Base-by-base conservation (phyloP, 371 early-diverging fungal species). In the Capniomyces stellatus region DNA sequence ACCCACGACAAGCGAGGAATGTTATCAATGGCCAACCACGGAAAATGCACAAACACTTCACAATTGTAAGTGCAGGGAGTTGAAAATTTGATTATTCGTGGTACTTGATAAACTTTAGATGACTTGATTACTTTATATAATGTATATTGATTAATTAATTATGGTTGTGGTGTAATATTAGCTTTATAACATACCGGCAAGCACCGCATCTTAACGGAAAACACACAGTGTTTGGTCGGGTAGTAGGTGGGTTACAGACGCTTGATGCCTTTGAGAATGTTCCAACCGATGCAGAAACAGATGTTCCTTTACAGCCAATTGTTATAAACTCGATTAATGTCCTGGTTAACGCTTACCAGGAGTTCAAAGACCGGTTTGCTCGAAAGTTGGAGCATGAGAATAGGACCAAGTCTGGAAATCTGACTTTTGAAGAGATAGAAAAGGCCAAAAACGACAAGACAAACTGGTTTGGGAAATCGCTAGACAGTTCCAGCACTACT, bases 1-100 rank as follows among this genome's bases (percentile, higher is more conserved):
- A 87, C 85, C 68, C 98, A 98, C 58, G 81, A 83, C 2, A 72
- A 70, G 46, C 82, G 87, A 10, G 87, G 89, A 51, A 63, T 92
- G 52, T 64, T 99, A 50, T 87, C 88, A 2, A 98, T 99, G 98
- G 98, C 98, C 42, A 98, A 98, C 63, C 85, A 87, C 31, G 96
- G 98, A 1, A 72, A 79, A 29, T 77, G 79, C 30, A 95, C 98
- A 44, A 95, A 94, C 55, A 88, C 89, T 35, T 87, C 89, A 74
- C 75, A 66, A 55, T 66, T 66, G n/a, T n/a, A n/a, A n/a, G n/a
- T n/a, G n/a, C n/a, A n/a, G n/a, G n/a, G n/a, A n/a, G n/a, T n/a
- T n/a, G n/a, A n/a, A n/a, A n/a, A n/a, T n/a, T n/a, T n/a, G n/a
- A n/a, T n/a, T n/a, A n/a, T n/a, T n/a, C n/a, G n/a, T n/a, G n/a